Base-by-base conservation (phyloP, 768 basidiomycete species). In the Panaeolus papilionaceus region DNA sequence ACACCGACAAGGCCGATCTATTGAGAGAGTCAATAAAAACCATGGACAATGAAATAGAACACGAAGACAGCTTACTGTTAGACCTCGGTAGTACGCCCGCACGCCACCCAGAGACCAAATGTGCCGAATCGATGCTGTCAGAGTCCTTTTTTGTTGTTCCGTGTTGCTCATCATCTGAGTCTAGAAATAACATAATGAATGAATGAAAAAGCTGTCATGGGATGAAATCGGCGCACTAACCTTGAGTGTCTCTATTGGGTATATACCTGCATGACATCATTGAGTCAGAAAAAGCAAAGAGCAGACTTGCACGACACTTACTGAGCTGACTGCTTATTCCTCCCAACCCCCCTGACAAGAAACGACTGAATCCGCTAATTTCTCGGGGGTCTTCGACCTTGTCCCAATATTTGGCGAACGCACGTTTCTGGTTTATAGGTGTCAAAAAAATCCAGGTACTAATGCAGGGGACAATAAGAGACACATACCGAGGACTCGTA, bases 131-230 rank as follows among this genome's bases (percentile, higher is more conserved):
- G 95, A 93, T 39, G 80, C 79, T 11, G 84, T 65, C 67, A 96
- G 78, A 68, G 85, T 83, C 71, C 88, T 85, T 72, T 84, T 86
- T 66, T 87, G 82, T 39, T 79, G 76, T 23, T 83, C 91, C 2
- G 92, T 85, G 69, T 86, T 91, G 76, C 95, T 97, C 95, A 98
- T 98, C 89, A 98, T 94, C 88, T 98, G 94, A 0, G 97, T 99
- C 90, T 88, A 71, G 37, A 68, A 45, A 44, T 61, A 63, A 45
- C 40, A n/a, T 33, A 44, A 67, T 47, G 54, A 39, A 49, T 63
- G 49, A 33, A 38, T 49, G 23, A 5, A 28, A 62, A 39, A 16
- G 39, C 63, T 38, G 28, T 65, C 49, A 10, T 49, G 62, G 12
- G 23, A 44, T 64, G 38, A 64, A 33, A 33, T 33, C 33, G 33